Conservation (phyloP, 2,329 filamentous ascomycete species). For the Talaromyces funiculosus region DNA sequence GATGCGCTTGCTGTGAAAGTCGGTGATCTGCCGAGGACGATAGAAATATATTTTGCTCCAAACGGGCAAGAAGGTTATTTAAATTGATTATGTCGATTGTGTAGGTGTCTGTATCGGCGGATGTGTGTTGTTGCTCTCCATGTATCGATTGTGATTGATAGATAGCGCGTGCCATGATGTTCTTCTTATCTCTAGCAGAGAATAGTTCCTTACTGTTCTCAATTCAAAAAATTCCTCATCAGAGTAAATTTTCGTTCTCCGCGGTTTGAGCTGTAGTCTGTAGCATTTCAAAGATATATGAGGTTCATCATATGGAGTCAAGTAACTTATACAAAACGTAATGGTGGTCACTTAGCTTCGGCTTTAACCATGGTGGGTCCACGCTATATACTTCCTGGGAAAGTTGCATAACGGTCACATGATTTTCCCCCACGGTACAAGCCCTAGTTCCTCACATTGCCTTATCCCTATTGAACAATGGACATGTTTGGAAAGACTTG, state of each 20-base stretch:
- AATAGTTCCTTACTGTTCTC: background rate
- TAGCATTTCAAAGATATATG: background rate
- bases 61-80: constrained; percentile 37
- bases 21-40: constrained; percentile 34
- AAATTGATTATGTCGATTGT: constrained; percentile 27
- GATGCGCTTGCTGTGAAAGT: constrained; percentile 34
- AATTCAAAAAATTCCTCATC: background rate
- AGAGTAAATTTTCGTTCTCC: no score
- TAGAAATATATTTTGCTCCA: constrained; percentile 39
- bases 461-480: background rate
- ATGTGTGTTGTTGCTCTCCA: background rate
- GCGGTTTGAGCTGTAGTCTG: background rate
- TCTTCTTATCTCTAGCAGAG: background rate
- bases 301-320: no score
- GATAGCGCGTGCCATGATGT: background rate
- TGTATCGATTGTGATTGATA: background rate
- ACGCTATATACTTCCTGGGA: background rate
- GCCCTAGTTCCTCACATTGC: no score
- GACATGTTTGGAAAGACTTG: no score
- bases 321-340: background rate
- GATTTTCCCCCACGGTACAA: background rate
- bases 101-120: background rate
- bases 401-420: background rate
- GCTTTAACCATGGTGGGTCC: background rate
- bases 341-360: constrained; percentile 1